Conservation (phyloP, 371 early-diverging fungal species). For the Cladochytrium tenue region DNA sequence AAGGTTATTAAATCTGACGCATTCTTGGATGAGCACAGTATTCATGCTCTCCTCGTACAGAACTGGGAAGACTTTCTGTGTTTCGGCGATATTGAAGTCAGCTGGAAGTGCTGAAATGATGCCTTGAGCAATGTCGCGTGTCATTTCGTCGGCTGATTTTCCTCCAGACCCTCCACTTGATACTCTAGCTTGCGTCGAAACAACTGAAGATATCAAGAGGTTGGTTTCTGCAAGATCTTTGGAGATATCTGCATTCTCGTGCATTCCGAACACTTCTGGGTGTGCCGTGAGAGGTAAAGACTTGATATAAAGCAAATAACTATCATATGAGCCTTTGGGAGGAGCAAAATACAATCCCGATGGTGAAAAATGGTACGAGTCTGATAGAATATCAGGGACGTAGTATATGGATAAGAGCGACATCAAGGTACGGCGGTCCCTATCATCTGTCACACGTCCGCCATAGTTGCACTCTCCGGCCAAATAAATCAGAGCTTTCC, state of each 20-base stretch:
- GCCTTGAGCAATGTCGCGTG: constrained; percentile 48
- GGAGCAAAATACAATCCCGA: constrained; percentile 53
- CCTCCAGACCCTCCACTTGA: constrained; percentile 41
- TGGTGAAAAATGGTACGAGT: constrained; percentile 47
- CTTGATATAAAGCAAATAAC: constrained; percentile 52
- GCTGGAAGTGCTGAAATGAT: constrained; percentile 44
- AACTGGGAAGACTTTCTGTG: constrained; percentile 52
- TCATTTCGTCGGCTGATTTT: constrained; percentile 48
- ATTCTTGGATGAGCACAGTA: constrained; percentile 61
- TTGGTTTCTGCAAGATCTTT: constrained; percentile 59
- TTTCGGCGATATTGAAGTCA: constrained; percentile 45
- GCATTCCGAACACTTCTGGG: constrained; percentile 64
- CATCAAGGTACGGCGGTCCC: constrained; percentile 57
- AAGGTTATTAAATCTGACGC: constrained; percentile 56
- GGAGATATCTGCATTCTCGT: constrained; percentile 64
- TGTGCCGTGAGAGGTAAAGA: constrained; percentile 49
- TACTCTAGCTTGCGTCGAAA: constrained; percentile 50
- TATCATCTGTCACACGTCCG: constrained; percentile 60
- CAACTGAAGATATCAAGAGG: constrained; percentile 45
- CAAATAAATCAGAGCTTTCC: constrained; percentile 55
- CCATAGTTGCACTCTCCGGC: constrained; percentile 69
- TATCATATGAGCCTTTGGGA: constrained; percentile 40
- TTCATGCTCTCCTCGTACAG: constrained; percentile 62
- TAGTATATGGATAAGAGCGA: constrained; percentile 50
- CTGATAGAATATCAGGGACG: constrained; percentile 45